Percentiles rank a stretch among this genome's conserved stretches.
Evolutionary conservation across 2,329 filamentous ascomycete species (phyloP).

Genomic region (Lachnellula suecica): DNA sequence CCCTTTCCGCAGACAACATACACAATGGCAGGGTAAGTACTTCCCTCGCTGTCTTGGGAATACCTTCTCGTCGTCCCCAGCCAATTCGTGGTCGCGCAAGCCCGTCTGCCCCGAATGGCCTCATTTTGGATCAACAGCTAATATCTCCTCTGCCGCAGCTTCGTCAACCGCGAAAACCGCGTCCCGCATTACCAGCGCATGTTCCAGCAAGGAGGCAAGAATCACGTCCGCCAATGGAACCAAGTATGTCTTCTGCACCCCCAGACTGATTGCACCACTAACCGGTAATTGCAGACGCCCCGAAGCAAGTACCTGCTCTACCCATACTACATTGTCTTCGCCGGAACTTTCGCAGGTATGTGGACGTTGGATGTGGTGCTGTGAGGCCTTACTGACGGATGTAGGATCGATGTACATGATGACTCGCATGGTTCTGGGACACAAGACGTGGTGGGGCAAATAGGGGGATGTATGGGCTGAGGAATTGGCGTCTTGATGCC

Average conservation of each 20-base stretch:
- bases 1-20: constrained; percentile 14
- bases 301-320: constrained; percentile 65
- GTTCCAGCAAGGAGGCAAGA: constrained; percentile 72
- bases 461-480: constrained; percentile 34
- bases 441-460: constrained; percentile 76
- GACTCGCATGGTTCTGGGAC: constrained; percentile 69
- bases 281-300: constrained; percentile 48
- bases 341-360: constrained; percentile 58
- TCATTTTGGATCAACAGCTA: constrained; percentile 17
- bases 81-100: background rate
- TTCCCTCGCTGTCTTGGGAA: constrained; percentile 7
- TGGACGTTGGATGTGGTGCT: constrained; percentile 18
- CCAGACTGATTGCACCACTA: background rate
- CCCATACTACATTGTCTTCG: constrained; percentile 69
- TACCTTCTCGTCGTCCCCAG: background rate
- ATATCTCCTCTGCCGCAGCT: constrained; percentile 27
- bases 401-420: constrained; percentile 65
- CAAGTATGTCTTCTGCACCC: constrained; percentile 58
- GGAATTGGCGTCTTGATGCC: background rate
- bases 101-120: constrained; percentile 1
- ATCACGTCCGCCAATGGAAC: constrained; percentile 70
- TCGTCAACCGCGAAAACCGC: constrained; percentile 73
- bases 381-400: background rate
- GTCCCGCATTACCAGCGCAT: constrained; percentile 73
- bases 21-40: constrained; percentile 34